Evolutionary conservation across 108 stramenopile genomes (phyloP).

Genomic region (Cyclotella kingstonii): DNA sequence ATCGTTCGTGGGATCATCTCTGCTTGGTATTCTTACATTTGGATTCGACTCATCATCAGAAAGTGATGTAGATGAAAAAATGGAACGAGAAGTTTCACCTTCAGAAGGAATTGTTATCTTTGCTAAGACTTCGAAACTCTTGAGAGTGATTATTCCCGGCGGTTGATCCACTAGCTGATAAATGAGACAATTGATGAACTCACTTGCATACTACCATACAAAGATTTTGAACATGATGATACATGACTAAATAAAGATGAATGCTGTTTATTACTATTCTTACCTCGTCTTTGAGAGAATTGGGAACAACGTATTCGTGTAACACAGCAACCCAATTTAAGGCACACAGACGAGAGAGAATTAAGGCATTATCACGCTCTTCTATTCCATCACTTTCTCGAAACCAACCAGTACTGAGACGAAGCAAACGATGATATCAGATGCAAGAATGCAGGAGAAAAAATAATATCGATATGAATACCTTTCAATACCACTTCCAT

Average conservation of each 20-base stretch:
- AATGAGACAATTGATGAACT: slow-evolving; percentile 81
- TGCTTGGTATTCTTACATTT: slow-evolving; percentile 15
- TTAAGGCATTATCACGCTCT: slow-evolving; percentile 60
- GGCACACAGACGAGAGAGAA: slow-evolving; percentile 77
- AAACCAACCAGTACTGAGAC: slow-evolving; percentile 74
- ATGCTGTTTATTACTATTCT: too few species aligned
- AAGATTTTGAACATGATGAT: neutral
- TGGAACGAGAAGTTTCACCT: slow-evolving; percentile 40
- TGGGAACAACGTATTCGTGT: slow-evolving; percentile 82
- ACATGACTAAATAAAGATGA: too few species aligned
- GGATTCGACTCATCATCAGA: slow-evolving; percentile 7
- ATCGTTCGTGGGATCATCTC: slow-evolving; percentile 57
- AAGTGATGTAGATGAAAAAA: slow-evolving; percentile 18
- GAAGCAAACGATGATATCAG: neutral
- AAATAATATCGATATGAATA: neutral
- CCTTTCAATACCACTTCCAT: slow-evolving; percentile 79
- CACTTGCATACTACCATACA: slow-evolving; percentile 61
- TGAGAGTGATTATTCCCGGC: slow-evolving; percentile 72
- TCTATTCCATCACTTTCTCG: slow-evolving; percentile 53
- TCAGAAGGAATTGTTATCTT: slow-evolving; percentile 75
- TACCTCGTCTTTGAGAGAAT: slow-evolving; percentile 80
- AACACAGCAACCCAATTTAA: slow-evolving; percentile 85
- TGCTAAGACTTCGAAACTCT: slow-evolving; percentile 84
- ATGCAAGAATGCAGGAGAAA: neutral
- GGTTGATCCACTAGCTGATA: slow-evolving; percentile 82